phyloP scores from a whole-genome alignment of 78 protist genomes.

The Andalucia godoyi region DNA sequence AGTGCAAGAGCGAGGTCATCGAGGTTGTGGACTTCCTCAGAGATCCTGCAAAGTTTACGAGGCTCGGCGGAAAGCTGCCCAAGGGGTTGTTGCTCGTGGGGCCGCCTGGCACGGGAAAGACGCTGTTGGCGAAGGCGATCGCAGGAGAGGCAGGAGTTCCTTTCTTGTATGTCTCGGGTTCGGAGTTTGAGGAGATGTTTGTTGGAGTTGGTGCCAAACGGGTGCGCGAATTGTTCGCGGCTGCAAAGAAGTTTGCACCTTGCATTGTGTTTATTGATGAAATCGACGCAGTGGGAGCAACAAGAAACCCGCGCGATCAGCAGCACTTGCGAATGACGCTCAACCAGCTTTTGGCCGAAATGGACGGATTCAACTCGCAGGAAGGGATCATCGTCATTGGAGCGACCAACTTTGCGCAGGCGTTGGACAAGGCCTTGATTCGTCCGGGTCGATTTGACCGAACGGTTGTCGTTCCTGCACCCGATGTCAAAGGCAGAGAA shows the following conservation, averaged over 20 bases:
- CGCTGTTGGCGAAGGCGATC: conserved; percentile 84
- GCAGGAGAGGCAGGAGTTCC: conserved; percentile 87
- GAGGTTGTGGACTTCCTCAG: conserved; percentile 72
- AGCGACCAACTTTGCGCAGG: conserved; percentile 85
- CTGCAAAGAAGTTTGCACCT: conserved; percentile 60
- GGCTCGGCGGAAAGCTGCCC: conserved; percentile 82
- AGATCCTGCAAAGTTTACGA: conserved; percentile 56
- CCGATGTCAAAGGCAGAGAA: conserved; percentile 56
- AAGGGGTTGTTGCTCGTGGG: conserved; percentile 75
- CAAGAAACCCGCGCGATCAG: conserved; percentile 37
- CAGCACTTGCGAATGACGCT: conserved; percentile 50
- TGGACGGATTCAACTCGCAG: conserved; percentile 35
- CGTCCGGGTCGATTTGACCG: conserved; percentile 90
- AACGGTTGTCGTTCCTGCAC: conserved; percentile 48
- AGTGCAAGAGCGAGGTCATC: conserved; percentile 47
- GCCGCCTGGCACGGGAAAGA: conserved; percentile 92
- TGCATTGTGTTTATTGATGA: conserved; percentile 90
- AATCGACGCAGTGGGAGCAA: conserved; percentile 84
- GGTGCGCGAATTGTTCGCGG: conserved; percentile 70
- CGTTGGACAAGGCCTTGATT: conserved; percentile 70
- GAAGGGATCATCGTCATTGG: conserved; percentile 79
- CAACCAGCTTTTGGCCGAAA: conserved; percentile 60
- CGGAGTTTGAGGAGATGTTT: conserved; percentile 81
- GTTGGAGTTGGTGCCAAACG: conserved; percentile 93
- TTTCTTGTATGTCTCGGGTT: conserved; percentile 52